Evolutionary conservation across 176 grass and related monocot species (phyloP), one percentile per base, ranked within the genome.

Genomic region (Elaeis guineensis): DNA sequence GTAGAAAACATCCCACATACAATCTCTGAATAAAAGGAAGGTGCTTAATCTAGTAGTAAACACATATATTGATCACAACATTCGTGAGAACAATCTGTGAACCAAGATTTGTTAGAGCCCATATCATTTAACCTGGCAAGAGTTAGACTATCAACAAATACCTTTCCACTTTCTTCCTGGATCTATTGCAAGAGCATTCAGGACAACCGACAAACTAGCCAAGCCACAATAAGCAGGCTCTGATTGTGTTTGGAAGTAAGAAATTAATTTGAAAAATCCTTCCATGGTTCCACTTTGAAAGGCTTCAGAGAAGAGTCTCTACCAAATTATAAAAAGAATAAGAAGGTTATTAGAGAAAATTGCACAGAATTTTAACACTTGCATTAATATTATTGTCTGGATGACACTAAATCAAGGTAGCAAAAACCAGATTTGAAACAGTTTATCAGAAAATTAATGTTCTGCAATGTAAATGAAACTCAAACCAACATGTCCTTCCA

Each of bases 171-270:
- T 69, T 53, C 83, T 70, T 16, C 57, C 73, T 0, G 83, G 89
- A 78, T 93, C 83, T 78, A 93, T 87, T 50, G 89, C 73, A 69
- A 93, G 89, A 54, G 89, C 89, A 65, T 93, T 93, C 63, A 87
- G 77, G 69, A 93, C 89, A 17, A 87, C 80, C 64, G 80, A 74
- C 66, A 87, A 72, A 72, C 76, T 87, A 62, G 89, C 89, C 52
- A 93, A 81, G 72, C 89, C 84, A 73, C 84, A 93, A 54, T 81
- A 93, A 35, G 89, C 89, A 16, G 89, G 89, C 69, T 94, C 89
- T 4, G 83, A 63, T 76, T 92, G 83, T 20, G 89, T 92, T 75
- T 93, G 83, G 73, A 93, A 93, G 71, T 63, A 83, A 50, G 83
- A 87, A 78, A 84, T 78, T 56, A 89, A 78, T 28, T 57, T 64